Conservation (phyloP, 495 filamentous ascomycete genomes). For the Emericellopsis terricola region DNA sequence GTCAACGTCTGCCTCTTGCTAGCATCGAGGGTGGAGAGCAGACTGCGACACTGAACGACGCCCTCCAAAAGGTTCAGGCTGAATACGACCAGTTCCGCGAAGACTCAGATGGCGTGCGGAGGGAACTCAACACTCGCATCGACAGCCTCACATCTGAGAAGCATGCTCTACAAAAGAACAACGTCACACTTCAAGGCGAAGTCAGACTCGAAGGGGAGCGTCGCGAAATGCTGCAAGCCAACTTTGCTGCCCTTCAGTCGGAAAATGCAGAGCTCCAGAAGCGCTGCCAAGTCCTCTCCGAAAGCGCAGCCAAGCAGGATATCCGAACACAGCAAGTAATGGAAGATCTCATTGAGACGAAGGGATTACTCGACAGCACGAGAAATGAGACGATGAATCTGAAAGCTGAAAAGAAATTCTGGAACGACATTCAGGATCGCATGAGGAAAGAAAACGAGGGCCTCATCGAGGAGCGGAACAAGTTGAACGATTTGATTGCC, state of each 20-base stretch:
- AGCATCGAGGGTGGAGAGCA: constrained; percentile 23
- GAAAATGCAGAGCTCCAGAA: constrained; percentile 78
- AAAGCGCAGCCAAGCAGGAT: constrained; percentile 76
- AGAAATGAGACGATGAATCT: constrained; percentile 82
- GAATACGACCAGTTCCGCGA: constrained; percentile 83
- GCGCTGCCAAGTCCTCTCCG: constrained; percentile 52
- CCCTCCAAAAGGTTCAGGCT: constrained; percentile 66
- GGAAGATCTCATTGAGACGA: constrained; percentile 80
- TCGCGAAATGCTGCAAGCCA: constrained; percentile 78
- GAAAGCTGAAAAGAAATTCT: constrained; percentile 79
- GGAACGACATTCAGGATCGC: constrained; percentile 79
- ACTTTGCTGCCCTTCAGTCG: constrained; percentile 60
- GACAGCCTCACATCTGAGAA: constrained; percentile 70
- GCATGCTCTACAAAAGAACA: constrained; percentile 59
- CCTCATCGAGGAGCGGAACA: constrained; percentile 62
- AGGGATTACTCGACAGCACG: constrained; percentile 65
- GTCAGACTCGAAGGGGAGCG: constrained; percentile 64
- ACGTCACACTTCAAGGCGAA: constrained; percentile 60
- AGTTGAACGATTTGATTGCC: constrained; percentile 60
- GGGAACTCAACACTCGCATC: constrained; percentile 68
- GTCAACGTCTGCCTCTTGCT: constrained; percentile 24
- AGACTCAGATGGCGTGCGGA: constrained; percentile 62
- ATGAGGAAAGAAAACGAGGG: constrained; percentile 70
- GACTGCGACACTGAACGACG: constrained; percentile 19
- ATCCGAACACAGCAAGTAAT: constrained; percentile 75